phyloP scores from a whole-genome alignment of 1,139 yeast species.

The Candida tunisiensis region DNA sequence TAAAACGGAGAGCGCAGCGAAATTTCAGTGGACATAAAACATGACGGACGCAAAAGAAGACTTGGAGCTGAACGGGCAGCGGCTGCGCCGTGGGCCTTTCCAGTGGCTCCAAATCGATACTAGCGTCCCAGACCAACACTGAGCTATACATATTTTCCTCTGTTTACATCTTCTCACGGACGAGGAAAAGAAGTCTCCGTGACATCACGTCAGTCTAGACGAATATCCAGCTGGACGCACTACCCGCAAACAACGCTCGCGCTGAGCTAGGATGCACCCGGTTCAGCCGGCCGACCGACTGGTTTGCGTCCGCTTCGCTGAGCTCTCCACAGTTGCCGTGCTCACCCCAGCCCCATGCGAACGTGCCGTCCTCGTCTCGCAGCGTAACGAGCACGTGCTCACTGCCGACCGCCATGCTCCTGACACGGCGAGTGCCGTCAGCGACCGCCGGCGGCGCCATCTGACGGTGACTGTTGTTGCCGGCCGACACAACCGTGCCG shows the following conservation, averaged over 20 bases:
- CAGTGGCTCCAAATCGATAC: constrained; percentile 29
- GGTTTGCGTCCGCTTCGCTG: background rate
- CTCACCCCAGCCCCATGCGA: constrained; percentile 98
- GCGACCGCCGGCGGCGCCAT: constrained; percentile 25
- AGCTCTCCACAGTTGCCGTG: constrained; percentile 53
- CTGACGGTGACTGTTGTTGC: constrained; percentile 72
- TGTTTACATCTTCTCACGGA: constrained; percentile 46
- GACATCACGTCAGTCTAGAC: constrained; percentile 23
- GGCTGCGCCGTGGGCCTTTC: background rate
- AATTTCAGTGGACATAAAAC: background rate
- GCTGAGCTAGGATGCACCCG: too few species aligned
- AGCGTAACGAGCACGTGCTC: constrained; percentile 67
- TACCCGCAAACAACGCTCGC: too few species aligned
- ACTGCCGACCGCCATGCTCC: constrained; percentile 42
- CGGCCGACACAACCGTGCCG: constrained; percentile 30
- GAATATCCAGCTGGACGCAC: too few species aligned
- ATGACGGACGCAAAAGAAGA: background rate
- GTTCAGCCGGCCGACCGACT: constrained; percentile 2
- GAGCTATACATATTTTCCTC: constrained; percentile 47
- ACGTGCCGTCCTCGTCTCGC: constrained; percentile 20
- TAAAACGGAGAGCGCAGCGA: background rate
- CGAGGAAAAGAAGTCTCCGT: constrained; percentile 54
- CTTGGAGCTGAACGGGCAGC: too few species aligned
- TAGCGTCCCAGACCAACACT: constrained; percentile 37
- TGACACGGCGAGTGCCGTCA: constrained; percentile 2